Percentiles rank a stretch among this genome's conserved stretches.
Conservation (phyloP, 2,329 filamentous ascomycete species). For the Biscogniauxia mediterranea region DNA sequence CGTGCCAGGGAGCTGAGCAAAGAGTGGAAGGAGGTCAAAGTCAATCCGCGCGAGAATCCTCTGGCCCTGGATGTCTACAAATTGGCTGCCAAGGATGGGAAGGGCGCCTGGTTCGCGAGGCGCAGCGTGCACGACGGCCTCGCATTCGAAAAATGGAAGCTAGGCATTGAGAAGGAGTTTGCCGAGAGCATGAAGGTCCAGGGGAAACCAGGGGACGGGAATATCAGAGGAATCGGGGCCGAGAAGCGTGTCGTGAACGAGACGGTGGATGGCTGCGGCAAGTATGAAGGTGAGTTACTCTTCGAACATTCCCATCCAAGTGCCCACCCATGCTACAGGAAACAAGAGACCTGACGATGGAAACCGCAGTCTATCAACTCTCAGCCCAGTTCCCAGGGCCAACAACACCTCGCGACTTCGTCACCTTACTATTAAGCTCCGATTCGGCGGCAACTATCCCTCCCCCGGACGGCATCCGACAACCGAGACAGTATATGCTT, state of each 20-base stretch:
- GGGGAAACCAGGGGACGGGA: conserved; percentile 67
- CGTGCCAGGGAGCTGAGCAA: conserved; percentile 62
- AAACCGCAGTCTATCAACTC: conserved; percentile 68
- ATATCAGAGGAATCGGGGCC: conserved; percentile 81
- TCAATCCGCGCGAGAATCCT: conserved; percentile 70
- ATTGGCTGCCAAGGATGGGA: conserved; percentile 72
- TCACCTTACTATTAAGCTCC: conserved; percentile 73
- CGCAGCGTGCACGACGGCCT: conserved; percentile 78
- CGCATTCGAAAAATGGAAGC: conserved; percentile 74
- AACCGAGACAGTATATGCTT: conserved; percentile 72
- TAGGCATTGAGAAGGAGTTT: conserved; percentile 76
- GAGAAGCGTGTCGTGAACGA: conserved; percentile 70
- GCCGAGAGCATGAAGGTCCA: conserved; percentile 70
- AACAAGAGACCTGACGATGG: conserved; percentile 9
- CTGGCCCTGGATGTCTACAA: conserved; percentile 78
- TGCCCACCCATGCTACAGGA: background rate
- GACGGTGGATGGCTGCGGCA: conserved; percentile 56
- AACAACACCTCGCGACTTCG: conserved; percentile 83
- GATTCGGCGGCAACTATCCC: conserved; percentile 45
- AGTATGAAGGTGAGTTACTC: conserved; percentile 55
- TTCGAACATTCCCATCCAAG: background rate
- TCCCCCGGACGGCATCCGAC: conserved; percentile 23
- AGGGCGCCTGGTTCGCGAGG: conserved; percentile 86
- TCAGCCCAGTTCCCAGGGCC: conserved; percentile 89
- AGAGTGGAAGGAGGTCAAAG: conserved; percentile 84